Evolutionary conservation across 2,329 filamentous ascomycete genomes (phyloP), one percentile per base, ranked within the genome.

Genomic region (Tolypocladium pustulatum): DNA sequence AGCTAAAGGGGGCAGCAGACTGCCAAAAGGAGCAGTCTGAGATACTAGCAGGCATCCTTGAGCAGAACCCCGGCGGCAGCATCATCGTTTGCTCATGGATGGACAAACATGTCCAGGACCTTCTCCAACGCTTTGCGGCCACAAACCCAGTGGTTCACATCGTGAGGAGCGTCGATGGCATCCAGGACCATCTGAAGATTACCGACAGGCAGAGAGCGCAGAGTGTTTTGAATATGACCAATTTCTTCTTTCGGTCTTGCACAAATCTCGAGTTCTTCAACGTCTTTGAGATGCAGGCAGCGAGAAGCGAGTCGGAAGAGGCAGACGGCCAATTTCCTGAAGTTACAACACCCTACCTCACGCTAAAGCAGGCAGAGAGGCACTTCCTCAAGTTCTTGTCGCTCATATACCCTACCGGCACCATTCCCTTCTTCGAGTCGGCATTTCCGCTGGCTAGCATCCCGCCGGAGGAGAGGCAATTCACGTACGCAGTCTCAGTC

Each of bases 241-340:
- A 76, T 27, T 74, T 78, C 2, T 79, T 88, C 20, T 84, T 89
- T 64, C 78, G 86, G 55, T 78, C 78, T 1, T 89, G 85, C 67
- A 86, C 86, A 13, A 91, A 89, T 64, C 81, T 88, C 61, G 88
- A 91, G 66, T 92, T 90, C 69, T 90, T 85, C 75, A 91, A 91
- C 64, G 75, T 89, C 20, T 86, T 86, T 2, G 87, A 90, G 66
- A 75, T 73, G 22, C 68, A 68, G 6, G 67, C 72, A 51, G 38
- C 51, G 20, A 54, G 10, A 49, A 54, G 1, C 4, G 25, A 49
- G 43, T 9, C 25, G 3, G 43, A 20, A 9, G 43, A 30, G 13
- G 7, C 43, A 25, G 25, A 49, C 25, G 43, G 43, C 13, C 43
- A 49, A 49, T 8, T 25, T 12, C 12, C n/a, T n/a, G 54, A 74